Evolutionary conservation across 2,329 filamentous ascomycete species (phyloP), one percentile per base, ranked within the genome.

Genomic region (Mycosphaerella sp.): DNA sequence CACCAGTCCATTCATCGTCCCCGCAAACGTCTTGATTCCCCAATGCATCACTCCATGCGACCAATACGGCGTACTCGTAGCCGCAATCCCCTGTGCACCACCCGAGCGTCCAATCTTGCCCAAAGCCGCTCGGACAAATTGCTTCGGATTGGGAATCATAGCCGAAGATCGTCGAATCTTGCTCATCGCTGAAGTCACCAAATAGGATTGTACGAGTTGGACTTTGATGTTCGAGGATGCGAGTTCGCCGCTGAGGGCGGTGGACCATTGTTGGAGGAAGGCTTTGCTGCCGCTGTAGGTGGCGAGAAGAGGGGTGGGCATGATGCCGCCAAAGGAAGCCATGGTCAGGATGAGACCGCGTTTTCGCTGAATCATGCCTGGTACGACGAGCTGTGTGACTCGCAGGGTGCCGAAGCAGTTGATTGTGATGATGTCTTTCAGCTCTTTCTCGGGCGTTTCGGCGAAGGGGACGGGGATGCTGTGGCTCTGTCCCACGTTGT

Each of bases 231-330:
- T 87, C 64, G 87, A 79, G 1, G 85, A 82, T 59, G 86, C 82
- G 31, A 98, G 80, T 73, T 98, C 93, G 11, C 85, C 81, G 1
- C 86, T 87, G 11, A 98, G 80, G 9, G 93, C 84, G 5, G 84
- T 86, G 62, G 87, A 95, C 93, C 93, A 98, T 68, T 95, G 86
- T 74, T 97, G 92, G 46, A 98, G 80, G 80, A 98, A 98, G 1
- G 93, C 92, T 76, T 98, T 98, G 81, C 87, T 93, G 62, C 93
- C 93, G 43, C 89, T 95, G 79, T 98, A 98, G 2, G 93, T 97
- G 10, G 93, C 93, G 43, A 98, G 81, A 51, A 93, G 84, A 5
- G 95, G 91, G 0, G 89, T 95, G 6, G 93, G 93, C 57, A 93
- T 82, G 74, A 95, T 86, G 62, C 93, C 95, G 58, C 87, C 93